Conservation (phyloP, 2,329 filamentous ascomycete genomes). For the Hypoxylon sp. region DNA sequence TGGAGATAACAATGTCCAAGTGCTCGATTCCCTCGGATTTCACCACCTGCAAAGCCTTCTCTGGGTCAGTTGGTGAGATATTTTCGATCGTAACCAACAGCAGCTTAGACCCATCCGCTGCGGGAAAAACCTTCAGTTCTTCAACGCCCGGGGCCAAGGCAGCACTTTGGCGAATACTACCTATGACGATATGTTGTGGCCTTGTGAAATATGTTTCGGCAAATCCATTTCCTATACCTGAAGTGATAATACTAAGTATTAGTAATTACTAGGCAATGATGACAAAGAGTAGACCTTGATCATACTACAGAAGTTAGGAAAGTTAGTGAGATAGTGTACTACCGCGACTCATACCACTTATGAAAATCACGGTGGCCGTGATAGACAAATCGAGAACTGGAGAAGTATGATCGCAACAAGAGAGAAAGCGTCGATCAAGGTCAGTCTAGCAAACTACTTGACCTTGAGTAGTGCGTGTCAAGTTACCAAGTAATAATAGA, state of each 20-base stretch:
- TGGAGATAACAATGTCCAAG: conserved; percentile 58
- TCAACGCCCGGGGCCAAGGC: conserved; percentile 43
- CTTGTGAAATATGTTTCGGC: conserved; percentile 54
- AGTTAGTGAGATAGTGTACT: conserved; percentile 7
- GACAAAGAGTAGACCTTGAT: conserved; percentile 7
- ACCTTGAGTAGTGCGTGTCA: conserved; percentile 7
- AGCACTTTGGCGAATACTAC: conserved; percentile 55
- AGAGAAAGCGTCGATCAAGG: conserved; percentile 2
- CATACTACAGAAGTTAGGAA: background rate
- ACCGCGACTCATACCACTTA: conserved; percentile 32
- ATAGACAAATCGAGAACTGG: conserved; percentile 18
- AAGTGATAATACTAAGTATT: conserved; percentile 16
- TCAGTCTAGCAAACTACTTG: background rate
- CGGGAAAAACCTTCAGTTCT: conserved; percentile 49
- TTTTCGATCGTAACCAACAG: conserved; percentile 55
- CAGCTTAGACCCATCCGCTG: conserved; percentile 50
- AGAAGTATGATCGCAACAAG: conserved; percentile 11
- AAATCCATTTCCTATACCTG: conserved; percentile 56
- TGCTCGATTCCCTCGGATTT: conserved; percentile 50
- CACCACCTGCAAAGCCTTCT: conserved; percentile 49
- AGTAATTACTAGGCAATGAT: conserved; percentile 19
- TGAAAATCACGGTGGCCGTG: conserved; percentile 31
- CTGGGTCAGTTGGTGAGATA: conserved; percentile 48
- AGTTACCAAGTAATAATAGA: background rate
- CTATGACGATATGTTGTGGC: conserved; percentile 58